phyloP scores from a whole-genome alignment of 176 grass and related monocot genomes.

The Triticum turgidum region DNA sequence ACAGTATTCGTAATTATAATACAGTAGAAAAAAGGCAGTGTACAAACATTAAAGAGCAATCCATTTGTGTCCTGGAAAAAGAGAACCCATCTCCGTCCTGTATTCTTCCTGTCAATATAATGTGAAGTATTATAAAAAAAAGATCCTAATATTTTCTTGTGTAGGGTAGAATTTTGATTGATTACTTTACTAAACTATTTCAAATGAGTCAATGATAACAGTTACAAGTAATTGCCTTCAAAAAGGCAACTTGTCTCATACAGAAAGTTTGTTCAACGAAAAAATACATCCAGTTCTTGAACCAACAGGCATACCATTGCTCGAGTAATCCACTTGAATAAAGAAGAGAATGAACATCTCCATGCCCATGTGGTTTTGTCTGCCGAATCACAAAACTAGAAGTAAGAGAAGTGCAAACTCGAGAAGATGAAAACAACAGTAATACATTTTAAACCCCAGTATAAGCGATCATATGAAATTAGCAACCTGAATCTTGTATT shows the following conservation, averaged over 20 bases:
- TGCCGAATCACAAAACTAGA: slow-evolving; percentile 37
- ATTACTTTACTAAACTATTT: slow-evolving; percentile 30
- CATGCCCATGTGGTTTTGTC: slow-evolving; percentile 98
- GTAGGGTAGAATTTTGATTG: not conserved
- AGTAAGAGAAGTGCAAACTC: slow-evolving; percentile 13
- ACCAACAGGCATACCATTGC: slow-evolving; percentile 59
- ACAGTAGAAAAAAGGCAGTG: not conserved
- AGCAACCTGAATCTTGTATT: slow-evolving; percentile 95
- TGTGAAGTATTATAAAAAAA: not conserved
- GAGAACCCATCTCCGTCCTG: slow-evolving; percentile 75
- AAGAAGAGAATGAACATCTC: slow-evolving; percentile 94
- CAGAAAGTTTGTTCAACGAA: not conserved
- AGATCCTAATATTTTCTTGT: slow-evolving; percentile 2
- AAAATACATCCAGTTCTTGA: not conserved
- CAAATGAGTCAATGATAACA: not conserved
- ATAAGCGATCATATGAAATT: slow-evolving; percentile 11
- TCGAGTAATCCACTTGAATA: slow-evolving; percentile 90
- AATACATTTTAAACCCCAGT: not conserved
- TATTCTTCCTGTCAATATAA: slow-evolving; percentile 60
- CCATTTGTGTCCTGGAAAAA: slow-evolving; percentile 99
- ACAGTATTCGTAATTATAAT: slow-evolving; percentile 20
- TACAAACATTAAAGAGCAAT: slow-evolving; percentile 90
- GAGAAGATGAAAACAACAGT: not conserved
- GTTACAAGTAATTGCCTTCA: not conserved
- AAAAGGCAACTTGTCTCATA: not conserved